Conservation (phyloP, 1,284 basidiomycete species). For the Phellopilus nigrolimitatus region DNA sequence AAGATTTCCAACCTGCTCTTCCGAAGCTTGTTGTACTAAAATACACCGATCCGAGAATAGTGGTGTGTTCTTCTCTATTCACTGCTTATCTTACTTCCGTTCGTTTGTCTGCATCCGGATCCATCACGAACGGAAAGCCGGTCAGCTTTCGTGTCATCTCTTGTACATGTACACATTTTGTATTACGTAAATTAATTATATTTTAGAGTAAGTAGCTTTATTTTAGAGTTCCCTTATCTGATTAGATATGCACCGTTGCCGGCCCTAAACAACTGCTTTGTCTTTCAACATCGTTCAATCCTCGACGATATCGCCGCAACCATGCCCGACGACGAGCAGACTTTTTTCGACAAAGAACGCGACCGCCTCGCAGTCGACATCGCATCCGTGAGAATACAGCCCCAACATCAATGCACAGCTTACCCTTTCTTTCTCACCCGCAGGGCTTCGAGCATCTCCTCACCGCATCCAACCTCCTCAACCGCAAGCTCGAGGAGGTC, state of each 20-base stretch:
- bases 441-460: constrained; percentile 90
- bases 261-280: background rate
- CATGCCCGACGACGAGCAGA: constrained; percentile 21
- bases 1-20: too few relatives aligned
- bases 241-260: background rate
- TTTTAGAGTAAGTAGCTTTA: too few relatives aligned
- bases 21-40: too few relatives aligned
- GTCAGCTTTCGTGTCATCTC: too few relatives aligned
- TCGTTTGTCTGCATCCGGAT: too few relatives aligned
- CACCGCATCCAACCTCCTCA: constrained; percentile 83
- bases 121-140: too few relatives aligned
- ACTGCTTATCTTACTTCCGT: too few relatives aligned
- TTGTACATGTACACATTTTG: too few relatives aligned
- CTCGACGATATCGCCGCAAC: background rate
- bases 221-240: too few relatives aligned
- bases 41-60: too few relatives aligned
- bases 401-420: background rate
- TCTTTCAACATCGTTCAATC: background rate
- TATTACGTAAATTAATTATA: too few relatives aligned
- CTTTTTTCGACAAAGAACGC: constrained; percentile 76
- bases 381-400: constrained; percentile 46
- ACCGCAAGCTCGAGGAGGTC: constrained; percentile 90
- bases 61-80: too few relatives aligned
- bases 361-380: constrained; percentile 70
- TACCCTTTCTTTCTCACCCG: constrained; percentile 2